Percentiles rank a stretch among this genome's conserved stretches.
These are phyloP conservation scores for Penicillium nucicola DNA, from an alignment of 495 filamentous ascomycete genomes.

Conservation along the genomic window DNA sequence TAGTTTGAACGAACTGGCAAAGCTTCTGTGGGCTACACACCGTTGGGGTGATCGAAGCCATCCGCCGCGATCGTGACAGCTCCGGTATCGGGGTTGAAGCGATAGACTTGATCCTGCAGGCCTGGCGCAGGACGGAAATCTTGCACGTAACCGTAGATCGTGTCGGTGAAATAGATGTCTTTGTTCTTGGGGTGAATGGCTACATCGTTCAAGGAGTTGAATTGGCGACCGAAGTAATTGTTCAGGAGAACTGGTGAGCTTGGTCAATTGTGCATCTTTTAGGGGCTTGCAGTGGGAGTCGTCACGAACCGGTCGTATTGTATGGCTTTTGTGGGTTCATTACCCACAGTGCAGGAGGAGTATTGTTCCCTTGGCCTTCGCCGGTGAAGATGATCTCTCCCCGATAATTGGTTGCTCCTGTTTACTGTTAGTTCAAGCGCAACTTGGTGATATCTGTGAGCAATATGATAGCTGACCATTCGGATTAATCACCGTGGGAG, in stretches of 20 bases:
- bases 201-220: constrained; percentile 30
- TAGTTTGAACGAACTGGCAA: no score
- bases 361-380: constrained; percentile 45
- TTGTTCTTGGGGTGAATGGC: constrained; percentile 32
- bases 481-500: constrained; percentile 43
- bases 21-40: constrained; percentile 2
- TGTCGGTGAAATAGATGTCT: constrained; percentile 49
- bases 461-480: constrained; percentile 37
- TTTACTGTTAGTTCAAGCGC: background rate
- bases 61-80: constrained; percentile 38
- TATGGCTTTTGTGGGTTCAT: constrained; percentile 48
- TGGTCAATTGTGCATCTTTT: background rate
- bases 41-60: constrained; percentile 31
- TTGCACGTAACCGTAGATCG: constrained; percentile 32
- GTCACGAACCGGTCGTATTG: constrained; percentile 42
- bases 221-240: constrained; percentile 34
- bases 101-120: constrained; percentile 39
- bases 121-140: constrained; percentile 29
- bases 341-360: constrained; percentile 37
- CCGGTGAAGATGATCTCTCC: constrained; percentile 42
- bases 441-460: no score
- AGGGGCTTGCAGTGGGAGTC: background rate
- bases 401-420: constrained; percentile 48
- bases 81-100: constrained; percentile 42
- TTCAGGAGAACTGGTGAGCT: constrained; percentile 23